A percentile compares a stretch with the other conserved stretches of the same genome.
Conservation (phyloP, 148 eudicot genomes). For the Rhododendron williamsianum region DNA sequence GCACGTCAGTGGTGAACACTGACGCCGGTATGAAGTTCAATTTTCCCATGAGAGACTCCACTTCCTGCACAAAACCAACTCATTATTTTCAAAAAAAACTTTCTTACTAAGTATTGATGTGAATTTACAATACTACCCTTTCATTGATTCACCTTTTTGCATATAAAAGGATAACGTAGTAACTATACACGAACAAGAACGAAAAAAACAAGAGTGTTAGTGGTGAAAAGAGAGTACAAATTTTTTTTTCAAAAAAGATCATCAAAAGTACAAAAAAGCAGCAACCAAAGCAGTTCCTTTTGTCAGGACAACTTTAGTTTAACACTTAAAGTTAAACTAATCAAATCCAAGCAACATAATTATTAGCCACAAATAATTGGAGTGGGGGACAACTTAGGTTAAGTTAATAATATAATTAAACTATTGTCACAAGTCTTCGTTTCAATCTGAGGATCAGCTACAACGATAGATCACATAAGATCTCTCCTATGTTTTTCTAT, state of each 20-base stretch:
- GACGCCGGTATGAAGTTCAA: slow-evolving; percentile 62
- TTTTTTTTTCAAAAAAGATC: background rate
- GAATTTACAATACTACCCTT: background rate
- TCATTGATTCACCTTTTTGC: too few species aligned
- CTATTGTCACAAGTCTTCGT: background rate
- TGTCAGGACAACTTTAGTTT: slow-evolving; percentile 31
- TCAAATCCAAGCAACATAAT: slow-evolving; percentile 11
- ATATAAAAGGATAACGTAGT: too few species aligned
- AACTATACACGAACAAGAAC: background rate
- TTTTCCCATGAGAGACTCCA: slow-evolving; percentile 53
- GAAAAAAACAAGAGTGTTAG: background rate
- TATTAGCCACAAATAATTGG: slow-evolving; percentile 42
- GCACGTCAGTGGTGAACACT: slow-evolving; percentile 70
- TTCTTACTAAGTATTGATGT: background rate
- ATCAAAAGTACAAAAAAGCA: slow-evolving; percentile 22
- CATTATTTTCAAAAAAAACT: background rate
- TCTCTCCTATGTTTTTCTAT: slow-evolving; percentile 27
- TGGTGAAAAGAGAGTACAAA: background rate
- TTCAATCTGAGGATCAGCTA: slow-evolving; percentile 3
- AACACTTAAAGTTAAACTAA: slow-evolving; percentile 3
- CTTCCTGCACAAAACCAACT: slow-evolving; percentile 41
- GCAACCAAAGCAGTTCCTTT: slow-evolving; percentile 33
- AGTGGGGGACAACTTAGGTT: slow-evolving; percentile 43
- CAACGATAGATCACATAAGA: slow-evolving; percentile 30
- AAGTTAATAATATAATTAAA: slow-evolving; percentile 15